phyloP scores from a whole-genome alignment of 345 rosid species.

The Mallotus nudiflorus region DNA sequence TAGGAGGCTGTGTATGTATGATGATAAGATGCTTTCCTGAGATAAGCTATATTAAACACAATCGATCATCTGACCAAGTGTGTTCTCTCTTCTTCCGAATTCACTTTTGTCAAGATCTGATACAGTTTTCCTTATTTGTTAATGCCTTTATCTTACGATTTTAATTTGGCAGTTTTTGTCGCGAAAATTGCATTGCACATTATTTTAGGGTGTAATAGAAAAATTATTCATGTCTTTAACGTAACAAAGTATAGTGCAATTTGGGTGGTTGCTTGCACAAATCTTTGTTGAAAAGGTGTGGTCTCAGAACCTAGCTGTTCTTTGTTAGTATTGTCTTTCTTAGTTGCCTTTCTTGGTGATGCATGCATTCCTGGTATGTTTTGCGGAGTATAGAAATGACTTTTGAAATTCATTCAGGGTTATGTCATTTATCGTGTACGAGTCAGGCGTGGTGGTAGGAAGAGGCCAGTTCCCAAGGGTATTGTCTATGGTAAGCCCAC shows the following conservation, averaged over 20 bases:
- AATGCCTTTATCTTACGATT: neutral
- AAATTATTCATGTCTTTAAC: too few species aligned
- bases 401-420: conserved; percentile 59
- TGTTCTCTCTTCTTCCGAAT: neutral
- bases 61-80: conserved; percentile 30
- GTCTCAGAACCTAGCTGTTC: too few species aligned
- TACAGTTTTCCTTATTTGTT: conserved; percentile 4
- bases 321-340: neutral
- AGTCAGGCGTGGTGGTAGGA: conserved; percentile 93
- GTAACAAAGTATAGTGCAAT: too few species aligned
- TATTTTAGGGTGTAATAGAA: too few species aligned
- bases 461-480: conserved; percentile 99
- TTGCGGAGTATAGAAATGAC: too few species aligned
- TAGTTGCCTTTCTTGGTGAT: neutral
- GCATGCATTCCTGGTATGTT: too few species aligned
- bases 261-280: too few species aligned
- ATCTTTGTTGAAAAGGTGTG: too few species aligned
- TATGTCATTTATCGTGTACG: conserved; percentile 83
- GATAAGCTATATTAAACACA: conserved; percentile 29
- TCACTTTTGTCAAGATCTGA: conserved; percentile 34
- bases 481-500: conserved; percentile 88
- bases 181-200: too few species aligned
- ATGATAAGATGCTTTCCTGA: conserved; percentile 39
- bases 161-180: too few species aligned
- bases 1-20: conserved; percentile 6